Percentiles rank a stretch among this genome's conserved stretches.
phyloP scores from a whole-genome alignment of 1,284 basidiomycete genomes.

The Cystobasidium slooffiae region DNA sequence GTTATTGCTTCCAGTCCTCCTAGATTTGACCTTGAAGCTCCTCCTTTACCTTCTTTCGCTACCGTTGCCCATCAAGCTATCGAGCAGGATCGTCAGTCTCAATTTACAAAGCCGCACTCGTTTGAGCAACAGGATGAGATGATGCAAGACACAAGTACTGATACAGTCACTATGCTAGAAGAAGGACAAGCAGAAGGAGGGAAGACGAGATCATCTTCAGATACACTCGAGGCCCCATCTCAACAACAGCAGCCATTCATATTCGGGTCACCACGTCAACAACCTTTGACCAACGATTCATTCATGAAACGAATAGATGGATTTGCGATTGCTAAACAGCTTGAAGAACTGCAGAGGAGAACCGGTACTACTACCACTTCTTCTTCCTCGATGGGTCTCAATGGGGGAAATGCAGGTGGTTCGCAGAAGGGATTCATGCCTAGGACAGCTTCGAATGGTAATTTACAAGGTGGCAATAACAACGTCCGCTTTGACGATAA shows the following conservation, averaged over 20 bases:
- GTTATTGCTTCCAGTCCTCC: constrained; percentile 36
- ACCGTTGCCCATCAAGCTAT: constrained; percentile 15
- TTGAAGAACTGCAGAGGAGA: constrained; percentile 31
- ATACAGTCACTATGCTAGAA: not conserved
- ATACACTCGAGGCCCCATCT: not conserved
- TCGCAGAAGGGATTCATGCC: not conserved
- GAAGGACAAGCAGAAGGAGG: not conserved
- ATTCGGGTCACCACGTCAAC: constrained; percentile 38
- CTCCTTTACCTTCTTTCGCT: constrained; percentile 29
- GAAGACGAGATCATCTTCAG: not conserved
- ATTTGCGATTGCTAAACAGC: constrained; percentile 30
- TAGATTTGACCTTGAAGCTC: constrained; percentile 39
- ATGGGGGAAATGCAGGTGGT: not conserved
- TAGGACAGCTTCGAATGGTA: not conserved
- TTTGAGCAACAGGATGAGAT: not conserved
- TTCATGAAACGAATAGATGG: constrained; percentile 33
- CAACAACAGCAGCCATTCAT: constrained; percentile 20
- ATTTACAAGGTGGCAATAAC: constrained; percentile 9
- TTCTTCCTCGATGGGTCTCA: not conserved
- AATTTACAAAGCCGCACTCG: not conserved
- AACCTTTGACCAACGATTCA: constrained; percentile 19
- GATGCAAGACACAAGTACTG: not conserved
- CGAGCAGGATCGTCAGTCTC: not conserved
- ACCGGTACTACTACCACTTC: not conserved
- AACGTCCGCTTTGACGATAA: constrained; percentile 22